Base-by-base conservation (phyloP, 2,329 filamentous ascomycete genomes). In the Trichoderma polysporum region DNA sequence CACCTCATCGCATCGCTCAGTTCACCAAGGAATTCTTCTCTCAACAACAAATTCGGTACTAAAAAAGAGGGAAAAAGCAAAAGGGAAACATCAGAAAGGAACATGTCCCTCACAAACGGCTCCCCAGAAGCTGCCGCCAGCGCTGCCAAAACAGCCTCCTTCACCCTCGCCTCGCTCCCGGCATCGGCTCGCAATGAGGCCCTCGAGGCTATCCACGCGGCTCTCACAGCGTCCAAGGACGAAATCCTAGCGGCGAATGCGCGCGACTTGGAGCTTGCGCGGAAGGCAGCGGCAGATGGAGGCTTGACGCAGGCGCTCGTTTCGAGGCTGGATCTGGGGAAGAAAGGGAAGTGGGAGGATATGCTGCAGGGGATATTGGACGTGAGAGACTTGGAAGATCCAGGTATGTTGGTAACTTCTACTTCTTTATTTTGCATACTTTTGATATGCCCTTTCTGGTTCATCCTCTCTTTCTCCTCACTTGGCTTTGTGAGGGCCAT, bases 321-420 rank as follows among this genome's bases (percentile, higher is more conserved):
- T 35, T 95, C 96, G 74, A 87, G 95, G 66, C 85, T 99, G 69
- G 94, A 99, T 78, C 83, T 99, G 57, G 89, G 88, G 57, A 91
- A 91, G 77, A 87, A 88, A 75, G 94, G 94, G 67, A 98, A 98
- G 81, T 99, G 91, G 84, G 94, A 97, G 75, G 95, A 98, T 76
- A 98, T 99, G 95, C 84, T 99, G 70, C 91, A 94, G 81, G 95
- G 95, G 29, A 96, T 99, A 69, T 80, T 96, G 68, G 93, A 97
- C 79, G 95, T 99, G 69, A 86, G 91, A 71, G 85, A 87, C 59
- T 84, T 99, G 31, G 86, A 91, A 57, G 95, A 99, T 80, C 95
- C 95, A 71, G 86, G 92, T 95, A 84, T 74, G 87, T 82, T 27
- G 10, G 2, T 13, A 15, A 10, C 4, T 41, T 3, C 25, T 41